Conservation (phyloP, 805 yeast species). For the Metschnikowia cerradonensis region DNA sequence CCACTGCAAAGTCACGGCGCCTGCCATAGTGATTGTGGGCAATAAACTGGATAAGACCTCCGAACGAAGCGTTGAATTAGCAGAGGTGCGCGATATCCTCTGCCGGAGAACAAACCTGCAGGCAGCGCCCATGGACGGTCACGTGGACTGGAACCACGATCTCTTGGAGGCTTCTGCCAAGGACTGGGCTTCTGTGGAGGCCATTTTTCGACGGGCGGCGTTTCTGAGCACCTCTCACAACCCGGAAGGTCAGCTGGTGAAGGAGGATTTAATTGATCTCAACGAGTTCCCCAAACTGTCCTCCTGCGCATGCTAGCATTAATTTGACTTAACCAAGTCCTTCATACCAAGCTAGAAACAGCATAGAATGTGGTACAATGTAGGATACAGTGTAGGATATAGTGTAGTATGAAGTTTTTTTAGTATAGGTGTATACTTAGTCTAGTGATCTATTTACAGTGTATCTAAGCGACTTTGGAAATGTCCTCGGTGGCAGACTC, state of each 20-base stretch:
- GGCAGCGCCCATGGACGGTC: constrained; percentile 20
- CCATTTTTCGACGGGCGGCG: constrained; percentile 36
- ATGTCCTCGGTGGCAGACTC: constrained; percentile 10
- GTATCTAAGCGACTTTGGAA: constrained; percentile 9
- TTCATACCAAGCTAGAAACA: not conserved
- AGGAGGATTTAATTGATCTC: not conserved
- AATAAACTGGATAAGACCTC: constrained; percentile 43
- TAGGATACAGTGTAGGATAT: too few species aligned
- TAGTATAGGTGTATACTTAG: not conserved
- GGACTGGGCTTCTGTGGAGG: constrained; percentile 27
- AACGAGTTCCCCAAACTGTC: not conserved
- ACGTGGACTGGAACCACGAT: constrained; percentile 34
- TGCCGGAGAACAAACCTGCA: constrained; percentile 16
- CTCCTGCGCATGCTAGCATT: constrained; percentile 5
- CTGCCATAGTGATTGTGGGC: constrained; percentile 51
- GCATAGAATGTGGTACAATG: too few species aligned
- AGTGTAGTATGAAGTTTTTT: too few species aligned
- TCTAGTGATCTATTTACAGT: constrained; percentile 2
- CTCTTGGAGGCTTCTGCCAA: constrained; percentile 33
- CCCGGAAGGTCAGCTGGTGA: not conserved
- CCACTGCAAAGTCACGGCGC: constrained; percentile 44
- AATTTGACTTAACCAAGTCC: not conserved
- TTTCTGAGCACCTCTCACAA: constrained; percentile 23
- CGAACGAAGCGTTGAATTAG: constrained; percentile 34
- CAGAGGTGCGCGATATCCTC: constrained; percentile 34